Base-by-base conservation (phyloP, 2,329 filamentous ascomycete genomes). In the Penicillium concentricum region DNA sequence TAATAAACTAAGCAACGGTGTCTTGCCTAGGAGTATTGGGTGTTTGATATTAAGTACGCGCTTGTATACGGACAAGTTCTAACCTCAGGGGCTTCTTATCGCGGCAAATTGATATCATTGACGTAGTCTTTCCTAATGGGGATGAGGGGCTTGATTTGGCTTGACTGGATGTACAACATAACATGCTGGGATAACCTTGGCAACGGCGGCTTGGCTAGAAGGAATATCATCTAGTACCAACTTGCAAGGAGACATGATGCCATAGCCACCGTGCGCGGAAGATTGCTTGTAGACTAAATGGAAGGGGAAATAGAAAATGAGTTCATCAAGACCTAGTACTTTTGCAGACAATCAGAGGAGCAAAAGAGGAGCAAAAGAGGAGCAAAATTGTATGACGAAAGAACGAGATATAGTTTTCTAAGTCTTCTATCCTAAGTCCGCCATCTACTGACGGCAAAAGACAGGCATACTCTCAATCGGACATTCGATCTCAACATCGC, bases 401-500 rank as follows among this genome's bases (percentile, higher is more conserved):
- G 22, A 22, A 24, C 16, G 24, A 15, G 13, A 28, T 24, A 20
- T 9, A 12, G 16, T 35, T 41, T 30, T 13, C 35, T 13, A 20
- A 30, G 35, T 28, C 16, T 24, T 30, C 28, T 20, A 26, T 42
- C n/a, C 18, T 24, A 18, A 30, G 20, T 7, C n/a, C n/a, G 15
- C 18, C n/a, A 45, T 26, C 18, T 51, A 56, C 26, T 56, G 41
- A n/a, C 61, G 62, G 28, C 70, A 66, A 62, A 82, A 81, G 3
- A 82, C 76, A 9, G 81, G 81, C 73, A 82, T 81, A 1, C 63
- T 69, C 16, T 76, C 74, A 54, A 82, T 70, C 9, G 79, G 78
- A 60, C 76, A 78, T 1, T 76, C 70, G 4, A 79, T 71, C 41
- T 75, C 71, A n/a, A 78, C 60, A 15, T 64, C 66, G n/a, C 61